Evolutionary conservation across 345 rosid genomes (phyloP), one percentile per base, ranked within the genome.

Genomic region (Eucalyptus tenuipes): DNA sequence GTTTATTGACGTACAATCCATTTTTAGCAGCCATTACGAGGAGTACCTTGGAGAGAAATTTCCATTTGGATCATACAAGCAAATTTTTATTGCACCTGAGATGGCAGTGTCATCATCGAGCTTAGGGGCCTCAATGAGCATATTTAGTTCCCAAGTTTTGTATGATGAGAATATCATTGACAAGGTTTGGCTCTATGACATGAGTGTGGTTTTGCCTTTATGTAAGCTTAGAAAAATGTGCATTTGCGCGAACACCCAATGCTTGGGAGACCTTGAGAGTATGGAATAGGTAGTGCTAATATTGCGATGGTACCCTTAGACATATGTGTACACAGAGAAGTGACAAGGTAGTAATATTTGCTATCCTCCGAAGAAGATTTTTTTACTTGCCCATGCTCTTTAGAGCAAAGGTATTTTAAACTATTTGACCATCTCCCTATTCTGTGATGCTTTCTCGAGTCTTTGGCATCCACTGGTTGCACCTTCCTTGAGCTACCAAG

Each of bases 61-160:
- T 91, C 99, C 99, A 75, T 98, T 96, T 94, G 98, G 97, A 40
- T 94, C 96, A 85, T 97, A 98, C 91, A 98, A 97, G 88, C 99
- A 96, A 94, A 94, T 96, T 71, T 98, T 97, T 89, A 85, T 98
- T 87, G 94, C 98, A 91, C 98, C 99, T 87, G 99, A 97, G 91
- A 91, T 98, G 96, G 96, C 92, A 53, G 92, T 97, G 87, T 95
- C 95, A 49, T 95, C 99, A 6, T 90, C 94, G 31, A 91, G 93
- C 88, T 88, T 94, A 89, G 99, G 98, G 92, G 99, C 98, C 89
- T 96, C 99, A 86, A 87, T 97, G 94, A 91, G 93, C 92, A 86
- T 97, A 88, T 93, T 98, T 88, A 97, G 96, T 90, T 96, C 99
- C 40, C 98, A 97, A 91, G 79, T 95, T 90, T 92, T 98, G 79